Base-by-base conservation (phyloP, 768 basidiomycete genomes). In the Boletus patriciae region DNA sequence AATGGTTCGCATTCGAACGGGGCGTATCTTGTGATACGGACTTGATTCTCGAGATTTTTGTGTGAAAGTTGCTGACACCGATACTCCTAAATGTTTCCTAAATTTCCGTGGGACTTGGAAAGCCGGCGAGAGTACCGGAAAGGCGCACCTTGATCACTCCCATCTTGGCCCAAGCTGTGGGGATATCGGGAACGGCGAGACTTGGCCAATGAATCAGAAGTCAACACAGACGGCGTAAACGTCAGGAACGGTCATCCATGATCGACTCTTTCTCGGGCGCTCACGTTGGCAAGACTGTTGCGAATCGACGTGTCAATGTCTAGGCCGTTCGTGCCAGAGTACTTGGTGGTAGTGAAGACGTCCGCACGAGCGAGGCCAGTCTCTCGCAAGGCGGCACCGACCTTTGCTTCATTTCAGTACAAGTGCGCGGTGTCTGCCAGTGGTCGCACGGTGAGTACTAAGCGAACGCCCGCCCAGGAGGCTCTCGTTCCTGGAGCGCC, bases 321-420 rank as follows among this genome's bases (percentile, higher is more conserved):
- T 50, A 83, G 68, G 1, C 78, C 80, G 50, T 78, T 64, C 40
- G 70, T 51, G 1, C 83, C 82, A 16, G 83, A 84, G 63, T 79
- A 87, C 62, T 87, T 88, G 36, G 86, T 87, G 2, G 86, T 87
- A 61, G 89, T 79, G 68, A 78, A 88, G 31, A 88, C 63, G 3
- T 87, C 83, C 15, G 74, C 52, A 19, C 87, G 78, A 38, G 76
- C 62, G 4, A 86, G 76, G 1, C 85, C 84, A 58, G 81, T 85
- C 60, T 86, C 81, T 21, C 74, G 76, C 69, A 65, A 11, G 66
- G 67, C 67, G 19, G 27, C 27, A 13, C 66, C 57, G 19, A 79
- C 81, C 61, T 88, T 84, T 1, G 62, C 64, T 70, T 87, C 86
- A 52, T 87, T 88, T n/a, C 74, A 54, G 69, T 88, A 88, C 0